Base-by-base conservation (phyloP, 495 filamentous ascomycete species). In the Xylaria nigripes region DNA sequence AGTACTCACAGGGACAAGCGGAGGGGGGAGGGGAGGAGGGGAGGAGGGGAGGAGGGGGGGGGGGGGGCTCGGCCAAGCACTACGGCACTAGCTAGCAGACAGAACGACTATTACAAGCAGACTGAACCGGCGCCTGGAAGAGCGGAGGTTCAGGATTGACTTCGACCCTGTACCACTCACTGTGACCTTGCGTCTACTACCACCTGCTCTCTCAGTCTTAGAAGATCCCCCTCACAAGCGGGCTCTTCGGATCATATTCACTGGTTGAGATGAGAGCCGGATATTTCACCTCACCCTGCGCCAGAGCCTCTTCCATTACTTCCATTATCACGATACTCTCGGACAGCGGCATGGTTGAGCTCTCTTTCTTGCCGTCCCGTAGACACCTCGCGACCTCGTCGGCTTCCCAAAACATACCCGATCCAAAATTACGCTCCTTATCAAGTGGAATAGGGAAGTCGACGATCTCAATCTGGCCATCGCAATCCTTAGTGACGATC, bases 331-430 rank as follows among this genome's bases (percentile, higher is more conserved):
- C 80, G 50, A 96, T 77, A 66, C 89, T 95, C 76, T 97, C 92
- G 59, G 85, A 81, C 81, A 80, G 85, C 9, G 82, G 74, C 72
- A 93, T 66, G 9, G 69, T 72, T 51, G 85, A 81, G 68, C 90
- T 90, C 75, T 96, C 83, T 59, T 80, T 63, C 73, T 83, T 86
- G 41, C 89, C 89, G 74, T 96, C 89, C 45, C 86, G 78, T 55
- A 96, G 63, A 65, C 88, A 94, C 21, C 87, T 75, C 43, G 86
- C 90, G 55, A 81, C 86, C 74, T 92, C 90, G 75, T 96, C 92
- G 16, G 92, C 92, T 68, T 96, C 90, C 86, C 86, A 96, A 72
- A 87, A 92, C 89, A 94, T 95, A 21, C 90, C 91, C 58, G 87
- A 82, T 16, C 86, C 89, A 61, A 77, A 76, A 47, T 70, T 58